Evolutionary conservation across 1,284 basidiomycete species (phyloP).

Genomic region (Tilletia caries): DNA sequence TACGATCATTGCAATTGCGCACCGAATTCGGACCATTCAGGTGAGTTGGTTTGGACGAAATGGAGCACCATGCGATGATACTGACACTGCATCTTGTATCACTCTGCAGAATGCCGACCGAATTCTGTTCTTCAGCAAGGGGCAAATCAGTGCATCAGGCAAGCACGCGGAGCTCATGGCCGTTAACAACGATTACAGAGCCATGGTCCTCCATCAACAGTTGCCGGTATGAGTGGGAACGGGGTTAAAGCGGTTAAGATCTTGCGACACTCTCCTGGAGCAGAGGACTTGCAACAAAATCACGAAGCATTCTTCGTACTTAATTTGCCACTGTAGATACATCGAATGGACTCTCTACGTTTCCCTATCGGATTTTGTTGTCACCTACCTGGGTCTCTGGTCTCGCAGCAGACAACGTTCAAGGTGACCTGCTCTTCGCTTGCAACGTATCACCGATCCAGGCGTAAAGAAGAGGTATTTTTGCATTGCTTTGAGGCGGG

Average conservation of each 20-base stretch:
- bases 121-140: slow-evolving; percentile 64
- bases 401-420: too few species aligned
- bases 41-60: slow-evolving; percentile 56
- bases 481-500: too few species aligned
- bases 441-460: too few species aligned
- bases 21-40: slow-evolving; percentile 10
- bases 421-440: too few species aligned
- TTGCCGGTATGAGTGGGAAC: neutral
- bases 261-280: neutral
- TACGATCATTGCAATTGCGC: slow-evolving; percentile 11
- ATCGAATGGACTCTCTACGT: too few species aligned
- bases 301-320: too few species aligned
- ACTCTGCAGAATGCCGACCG: slow-evolving; percentile 74
- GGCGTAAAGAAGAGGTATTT: too few species aligned
- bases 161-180: slow-evolving; percentile 9
- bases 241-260: neutral
- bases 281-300: too few species aligned
- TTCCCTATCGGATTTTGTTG: too few species aligned
- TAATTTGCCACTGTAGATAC: too few species aligned
- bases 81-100: slow-evolving; percentile 20
- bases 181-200: neutral
- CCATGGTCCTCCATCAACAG: slow-evolving; percentile 14
- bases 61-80: slow-evolving; percentile 87
- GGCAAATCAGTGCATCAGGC: slow-evolving; percentile 23
- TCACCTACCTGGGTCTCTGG: too few species aligned